Conservation (phyloP, 345 rosid species). For the Ricinus communis region DNA sequence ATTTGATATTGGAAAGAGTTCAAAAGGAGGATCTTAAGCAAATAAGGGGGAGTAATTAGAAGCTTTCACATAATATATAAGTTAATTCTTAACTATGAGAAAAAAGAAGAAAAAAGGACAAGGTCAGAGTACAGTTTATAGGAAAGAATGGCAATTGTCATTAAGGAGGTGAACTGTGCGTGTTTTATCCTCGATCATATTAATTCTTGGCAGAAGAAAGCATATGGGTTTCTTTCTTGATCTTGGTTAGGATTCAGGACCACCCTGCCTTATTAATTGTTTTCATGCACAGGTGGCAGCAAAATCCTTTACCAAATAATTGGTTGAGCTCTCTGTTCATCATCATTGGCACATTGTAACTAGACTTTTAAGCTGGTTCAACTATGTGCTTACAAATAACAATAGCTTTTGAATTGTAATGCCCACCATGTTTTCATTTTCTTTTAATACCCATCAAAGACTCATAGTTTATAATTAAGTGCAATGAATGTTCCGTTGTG, state of each 20-base stretch:
- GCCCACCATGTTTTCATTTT: too few species aligned
- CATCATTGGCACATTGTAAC: constrained; percentile 5
- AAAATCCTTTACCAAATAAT: constrained; percentile 17
- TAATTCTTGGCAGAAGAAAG: not conserved
- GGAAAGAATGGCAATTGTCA: not conserved
- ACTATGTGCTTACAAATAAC: too few species aligned
- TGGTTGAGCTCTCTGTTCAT: constrained; percentile 1
- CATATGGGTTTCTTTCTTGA: not conserved
- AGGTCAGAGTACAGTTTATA: not conserved
- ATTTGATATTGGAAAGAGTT: too few species aligned
- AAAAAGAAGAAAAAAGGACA: not conserved
- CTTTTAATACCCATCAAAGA: too few species aligned
- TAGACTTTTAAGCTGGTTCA: not conserved
- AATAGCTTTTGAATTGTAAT: too few species aligned
- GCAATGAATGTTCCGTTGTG: too few species aligned
- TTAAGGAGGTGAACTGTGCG: not conserved
- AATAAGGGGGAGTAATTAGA: not conserved
- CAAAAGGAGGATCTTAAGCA: too few species aligned
- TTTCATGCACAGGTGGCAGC: not conserved
- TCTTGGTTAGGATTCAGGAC: not conserved
- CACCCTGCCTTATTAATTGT: not conserved
- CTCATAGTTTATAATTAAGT: too few species aligned
- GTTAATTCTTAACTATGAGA: too few species aligned
- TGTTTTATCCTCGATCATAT: too few species aligned
- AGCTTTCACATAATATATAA: not conserved